These are phyloP conservation scores for Saprolegnia diclina DNA, from an alignment of 352 stramenopile species.

Conservation along the genomic window DNA sequence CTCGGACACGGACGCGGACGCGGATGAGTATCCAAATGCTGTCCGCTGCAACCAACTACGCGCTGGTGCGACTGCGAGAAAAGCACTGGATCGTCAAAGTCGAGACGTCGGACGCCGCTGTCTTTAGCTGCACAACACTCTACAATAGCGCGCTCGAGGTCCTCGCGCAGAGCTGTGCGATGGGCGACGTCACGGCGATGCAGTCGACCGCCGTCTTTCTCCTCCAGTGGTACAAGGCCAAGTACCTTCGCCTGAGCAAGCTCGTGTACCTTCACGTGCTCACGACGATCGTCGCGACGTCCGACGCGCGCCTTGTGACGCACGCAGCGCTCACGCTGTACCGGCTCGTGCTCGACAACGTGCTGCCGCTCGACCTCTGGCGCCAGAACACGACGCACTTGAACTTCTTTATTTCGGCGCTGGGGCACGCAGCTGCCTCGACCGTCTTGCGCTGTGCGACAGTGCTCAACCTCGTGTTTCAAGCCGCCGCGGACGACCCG, in stretches of 20 bases:
- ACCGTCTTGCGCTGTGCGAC: slow-evolving; percentile 7
- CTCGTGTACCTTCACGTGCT: slow-evolving; percentile 11
- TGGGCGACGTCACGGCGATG: slow-evolving; percentile 1
- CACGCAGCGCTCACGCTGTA: slow-evolving; percentile 16
- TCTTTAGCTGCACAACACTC: slow-evolving; percentile 11
- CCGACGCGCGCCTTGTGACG: background rate
- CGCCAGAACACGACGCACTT: slow-evolving; percentile 4
- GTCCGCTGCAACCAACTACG: background rate
- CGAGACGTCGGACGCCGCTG: slow-evolving; percentile 7
- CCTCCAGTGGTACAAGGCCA: slow-evolving; percentile 14
- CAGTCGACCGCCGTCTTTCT: slow-evolving; percentile 1
- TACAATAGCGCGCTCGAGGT: slow-evolving; percentile 4
- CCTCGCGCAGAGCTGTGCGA: background rate
- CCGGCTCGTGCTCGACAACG: slow-evolving; percentile 10
- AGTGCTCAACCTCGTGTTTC: slow-evolving; percentile 12
- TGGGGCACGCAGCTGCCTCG: background rate
- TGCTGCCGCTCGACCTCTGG: slow-evolving; percentile 14
- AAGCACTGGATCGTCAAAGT: slow-evolving; percentile 21
- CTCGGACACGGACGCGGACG: no score
- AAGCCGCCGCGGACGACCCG: background rate
- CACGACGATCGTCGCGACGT: slow-evolving; percentile 5
- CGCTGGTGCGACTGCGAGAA: slow-evolving; percentile 3
- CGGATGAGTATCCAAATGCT: background rate
- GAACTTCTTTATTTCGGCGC: slow-evolving; percentile 5
- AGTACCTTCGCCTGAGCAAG: slow-evolving; percentile 22